Evolutionary conservation across 176 grass and related monocot genomes (phyloP).

Genomic region (Elaeis guineensis): DNA sequence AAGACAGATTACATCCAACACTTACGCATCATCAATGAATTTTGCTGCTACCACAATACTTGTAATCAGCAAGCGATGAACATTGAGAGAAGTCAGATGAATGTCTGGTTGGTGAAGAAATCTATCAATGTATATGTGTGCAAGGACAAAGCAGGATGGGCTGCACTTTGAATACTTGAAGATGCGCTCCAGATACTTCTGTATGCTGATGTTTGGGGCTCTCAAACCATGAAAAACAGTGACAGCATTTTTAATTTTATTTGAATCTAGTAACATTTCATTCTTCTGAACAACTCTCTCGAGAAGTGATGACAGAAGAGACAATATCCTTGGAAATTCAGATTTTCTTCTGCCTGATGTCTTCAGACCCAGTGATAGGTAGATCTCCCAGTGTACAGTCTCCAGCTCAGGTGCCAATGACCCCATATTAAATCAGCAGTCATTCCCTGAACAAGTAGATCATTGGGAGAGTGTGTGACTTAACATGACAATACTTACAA

Average conservation of each 20-base stretch:
- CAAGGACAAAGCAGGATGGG: slow-evolving; percentile 85
- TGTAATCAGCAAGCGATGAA: slow-evolving; percentile 76
- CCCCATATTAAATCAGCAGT: slow-evolving; percentile 18
- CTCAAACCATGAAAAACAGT: slow-evolving; percentile 69
- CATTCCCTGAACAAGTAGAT: no score
- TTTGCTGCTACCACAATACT: slow-evolving; percentile 76
- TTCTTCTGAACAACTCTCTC: slow-evolving; percentile 45
- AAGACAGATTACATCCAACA: background rate
- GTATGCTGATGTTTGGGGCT: slow-evolving; percentile 68
- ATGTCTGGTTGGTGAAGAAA: slow-evolving; percentile 68
- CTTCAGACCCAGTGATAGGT: slow-evolving; percentile 54
- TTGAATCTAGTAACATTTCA: slow-evolving; percentile 40
- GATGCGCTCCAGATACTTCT: slow-evolving; percentile 71
- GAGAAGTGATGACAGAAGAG: slow-evolving; percentile 59
- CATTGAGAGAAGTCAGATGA: slow-evolving; percentile 53
- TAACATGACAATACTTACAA: no score
- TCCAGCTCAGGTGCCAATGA: slow-evolving; percentile 21
- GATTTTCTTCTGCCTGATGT: slow-evolving; percentile 31
- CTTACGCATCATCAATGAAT: slow-evolving; percentile 91
- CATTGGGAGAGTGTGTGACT: no score
- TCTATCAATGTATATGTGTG: slow-evolving; percentile 77
- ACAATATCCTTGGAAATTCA: slow-evolving; percentile 56
- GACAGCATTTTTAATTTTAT: slow-evolving; percentile 32
- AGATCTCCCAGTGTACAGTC: slow-evolving; percentile 37
- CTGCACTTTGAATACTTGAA: slow-evolving; percentile 95